Conservation (phyloP, 352 stramenopile genomes). For the Phytophthora europaea region DNA sequence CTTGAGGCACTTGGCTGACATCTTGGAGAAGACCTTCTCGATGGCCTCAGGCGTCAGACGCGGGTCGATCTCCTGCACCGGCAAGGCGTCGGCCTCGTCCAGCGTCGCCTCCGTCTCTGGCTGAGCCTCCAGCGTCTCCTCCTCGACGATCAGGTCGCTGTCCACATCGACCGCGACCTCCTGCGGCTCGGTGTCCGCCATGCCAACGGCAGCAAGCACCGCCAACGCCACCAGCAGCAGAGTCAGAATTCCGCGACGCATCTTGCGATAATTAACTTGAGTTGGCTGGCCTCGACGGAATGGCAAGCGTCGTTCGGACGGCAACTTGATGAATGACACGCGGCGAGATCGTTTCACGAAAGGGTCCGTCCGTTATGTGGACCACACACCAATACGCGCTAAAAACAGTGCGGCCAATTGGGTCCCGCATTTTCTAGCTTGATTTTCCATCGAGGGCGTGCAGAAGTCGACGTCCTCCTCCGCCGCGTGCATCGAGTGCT, state of each 20-base stretch:
- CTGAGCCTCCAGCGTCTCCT: conserved; percentile 52
- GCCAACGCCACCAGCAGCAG: conserved; percentile 61
- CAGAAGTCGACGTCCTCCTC: conserved; percentile 2
- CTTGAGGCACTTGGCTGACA: conserved; percentile 78
- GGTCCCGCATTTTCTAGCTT: conserved; percentile 26
- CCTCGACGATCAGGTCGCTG: conserved; percentile 49
- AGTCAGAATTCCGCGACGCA: conserved; percentile 56
- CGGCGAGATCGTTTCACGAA: conserved; percentile 17
- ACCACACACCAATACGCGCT: conserved; percentile 7
- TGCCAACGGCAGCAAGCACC: conserved; percentile 42
- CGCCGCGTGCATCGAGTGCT: not conserved
- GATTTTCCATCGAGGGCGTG: conserved; percentile 19
- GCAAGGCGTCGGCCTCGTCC: conserved; percentile 22
- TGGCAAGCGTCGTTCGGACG: not conserved
- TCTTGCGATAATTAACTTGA: conserved; percentile 21
- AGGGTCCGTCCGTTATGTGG: not conserved
- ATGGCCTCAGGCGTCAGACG: conserved; percentile 69
- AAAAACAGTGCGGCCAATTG: conserved; percentile 31
- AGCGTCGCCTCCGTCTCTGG: conserved; percentile 22
- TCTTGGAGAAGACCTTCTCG: conserved; percentile 76
- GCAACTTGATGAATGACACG: conserved; percentile 39
- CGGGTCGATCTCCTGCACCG: conserved; percentile 45
- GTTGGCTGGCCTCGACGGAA: not conserved
- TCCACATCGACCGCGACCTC: conserved; percentile 50
- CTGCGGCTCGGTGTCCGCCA: conserved; percentile 38